These are phyloP conservation scores for Amanita exitialis DNA, from an alignment of 768 basidiomycete species.

Conservation along the genomic window DNA sequence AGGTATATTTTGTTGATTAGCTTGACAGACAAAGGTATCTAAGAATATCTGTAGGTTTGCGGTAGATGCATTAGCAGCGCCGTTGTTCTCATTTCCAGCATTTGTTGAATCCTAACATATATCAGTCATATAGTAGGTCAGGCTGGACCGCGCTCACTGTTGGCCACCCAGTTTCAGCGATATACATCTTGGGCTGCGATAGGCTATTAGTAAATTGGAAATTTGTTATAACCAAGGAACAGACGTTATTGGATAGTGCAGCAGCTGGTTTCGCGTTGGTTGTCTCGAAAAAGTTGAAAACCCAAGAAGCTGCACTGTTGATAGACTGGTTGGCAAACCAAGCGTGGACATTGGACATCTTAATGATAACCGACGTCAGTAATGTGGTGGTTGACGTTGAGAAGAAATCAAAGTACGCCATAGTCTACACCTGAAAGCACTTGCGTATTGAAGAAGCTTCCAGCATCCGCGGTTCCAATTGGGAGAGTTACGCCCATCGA, in stretches of 20 bases:
- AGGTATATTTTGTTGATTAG: constrained; percentile 63
- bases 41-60: constrained; percentile 59
- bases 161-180: constrained; percentile 87
- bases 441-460: constrained; percentile 66
- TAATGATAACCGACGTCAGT: neutral
- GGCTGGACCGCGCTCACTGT: constrained; percentile 33
- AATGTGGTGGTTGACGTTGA: neutral
- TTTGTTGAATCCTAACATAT: constrained; percentile 43
- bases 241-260: constrained; percentile 47
- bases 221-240: neutral
- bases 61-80: constrained; percentile 51
- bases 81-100: constrained; percentile 47
- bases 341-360: constrained; percentile 90
- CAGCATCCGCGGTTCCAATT: constrained; percentile 82
- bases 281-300: constrained; percentile 62
- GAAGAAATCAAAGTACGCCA: constrained; percentile 35
- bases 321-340: constrained; percentile 83
- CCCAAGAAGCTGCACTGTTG: constrained; percentile 74
- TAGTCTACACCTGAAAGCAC: constrained; percentile 59
- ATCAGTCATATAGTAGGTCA: neutral
- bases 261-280: constrained; percentile 55
- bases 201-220: neutral
- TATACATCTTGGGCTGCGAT: constrained; percentile 61
- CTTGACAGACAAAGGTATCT: constrained; percentile 82
- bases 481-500: constrained; percentile 44